These are phyloP conservation scores for Penicillium sp. DNA, from an alignment of 2,329 filamentous ascomycete genomes.

Conservation along the genomic window DNA sequence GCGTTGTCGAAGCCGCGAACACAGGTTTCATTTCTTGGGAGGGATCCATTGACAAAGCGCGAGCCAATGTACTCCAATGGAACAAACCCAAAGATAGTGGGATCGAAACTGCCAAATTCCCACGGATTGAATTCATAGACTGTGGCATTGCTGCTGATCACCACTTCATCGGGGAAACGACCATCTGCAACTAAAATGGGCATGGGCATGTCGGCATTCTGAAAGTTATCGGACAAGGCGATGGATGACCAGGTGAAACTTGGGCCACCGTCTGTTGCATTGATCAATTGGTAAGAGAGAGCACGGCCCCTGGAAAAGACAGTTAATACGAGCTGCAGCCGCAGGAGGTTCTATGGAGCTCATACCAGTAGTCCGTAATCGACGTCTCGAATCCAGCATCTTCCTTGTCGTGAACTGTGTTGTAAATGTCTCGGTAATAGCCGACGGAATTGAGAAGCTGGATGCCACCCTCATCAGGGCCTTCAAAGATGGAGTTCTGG, in stretches of 20 bases:
- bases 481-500: constrained; percentile 64
- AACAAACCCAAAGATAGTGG: constrained; percentile 72
- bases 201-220: constrained; percentile 67
- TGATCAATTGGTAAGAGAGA: constrained; percentile 83
- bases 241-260: constrained; percentile 84
- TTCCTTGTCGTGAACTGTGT: constrained; percentile 65
- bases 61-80: constrained; percentile 75
- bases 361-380: constrained; percentile 78
- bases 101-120: constrained; percentile 79
- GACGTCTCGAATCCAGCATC: constrained; percentile 70
- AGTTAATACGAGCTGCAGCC: background rate
- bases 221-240: constrained; percentile 66
- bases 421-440: constrained; percentile 66
- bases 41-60: constrained; percentile 67
- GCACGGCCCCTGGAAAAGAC: constrained; percentile 65
- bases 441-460: constrained; percentile 51
- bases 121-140: constrained; percentile 79
- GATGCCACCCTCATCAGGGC: constrained; percentile 55
- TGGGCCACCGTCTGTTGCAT: constrained; percentile 74
- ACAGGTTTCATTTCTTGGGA: constrained; percentile 65
- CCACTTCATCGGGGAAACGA: constrained; percentile 63
- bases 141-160: constrained; percentile 73
- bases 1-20: constrained; percentile 81
- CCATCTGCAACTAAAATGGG: constrained; percentile 75
- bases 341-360: background rate